Base-by-base conservation (phyloP, 1,284 basidiomycete genomes). In the Microbotryum silenes-acaulis region DNA sequence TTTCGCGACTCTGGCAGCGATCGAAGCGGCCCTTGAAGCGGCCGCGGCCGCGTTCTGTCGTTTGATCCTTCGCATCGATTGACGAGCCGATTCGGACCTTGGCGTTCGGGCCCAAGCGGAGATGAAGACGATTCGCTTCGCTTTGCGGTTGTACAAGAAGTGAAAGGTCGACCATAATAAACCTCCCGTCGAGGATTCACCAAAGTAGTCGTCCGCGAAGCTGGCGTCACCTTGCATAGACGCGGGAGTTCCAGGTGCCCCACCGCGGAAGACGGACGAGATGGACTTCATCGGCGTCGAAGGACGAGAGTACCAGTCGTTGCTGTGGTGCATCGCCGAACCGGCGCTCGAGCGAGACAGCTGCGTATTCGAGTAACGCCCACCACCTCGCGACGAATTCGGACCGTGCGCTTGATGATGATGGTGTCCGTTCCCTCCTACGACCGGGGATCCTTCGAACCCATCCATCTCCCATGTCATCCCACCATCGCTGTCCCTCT, bases 151-250 rank as follows among this genome's bases (percentile, higher is more conserved):
- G 74, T 93, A 81, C 80, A 98, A 96, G 79, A 98, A 97, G 84
- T 91, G 96, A 75, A 97, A 91, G 18, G 90, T 92, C 44, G 89
- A 91, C 94, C 93, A 97, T 7, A 97, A 80, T 61, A 97, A 79
- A 6, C 91, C 88, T n/a, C 91, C 91, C 18, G 73, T 72, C 67
- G 88, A 87, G 16, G 56, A 58, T 20, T 59, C 52, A 54, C 57
- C 51, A 21, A 51, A 54, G 37, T 63, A 42, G 20, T 61, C 60
- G 18, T 66, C 60, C 20, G 23, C 54, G 47, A 44, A 18, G 23
- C 57, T 56, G 16, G 45, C 56, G 31, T 54, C 9, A 33, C 54
- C 16, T 42, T 42, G 37, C 14, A 42, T 12, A 9, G 37, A 42
- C 12, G 51, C 37, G 5, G 57, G 61, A 18, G 66, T 61, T 0